phyloP scores from a whole-genome alignment of 805 yeast genomes.

The Yarrowia sp. region DNA sequence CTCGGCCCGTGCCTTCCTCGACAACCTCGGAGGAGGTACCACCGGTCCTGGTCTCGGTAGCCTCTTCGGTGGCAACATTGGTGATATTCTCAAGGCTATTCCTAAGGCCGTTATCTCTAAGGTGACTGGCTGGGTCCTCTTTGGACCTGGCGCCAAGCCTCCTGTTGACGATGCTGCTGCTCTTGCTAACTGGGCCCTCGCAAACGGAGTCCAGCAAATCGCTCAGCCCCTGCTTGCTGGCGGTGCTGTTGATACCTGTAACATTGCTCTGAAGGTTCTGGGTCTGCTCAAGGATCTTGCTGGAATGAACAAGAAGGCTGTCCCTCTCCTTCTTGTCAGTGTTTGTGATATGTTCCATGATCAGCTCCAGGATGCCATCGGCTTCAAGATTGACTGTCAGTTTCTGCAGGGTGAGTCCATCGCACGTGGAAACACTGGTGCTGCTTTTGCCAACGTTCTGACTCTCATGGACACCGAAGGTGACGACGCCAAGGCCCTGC shows the following conservation, averaged over 20 bases:
- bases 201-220: neutral
- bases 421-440: neutral
- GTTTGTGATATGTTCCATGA: neutral
- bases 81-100: neutral
- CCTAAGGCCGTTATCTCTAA: neutral
- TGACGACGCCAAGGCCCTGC: slow-evolving; percentile 56
- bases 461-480: slow-evolving; percentile 52
- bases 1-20: neutral
- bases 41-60: neutral
- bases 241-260: neutral
- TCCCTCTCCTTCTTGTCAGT: neutral
- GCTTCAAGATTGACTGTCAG: neutral
- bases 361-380: neutral
- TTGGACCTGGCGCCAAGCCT: neutral
- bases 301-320: neutral
- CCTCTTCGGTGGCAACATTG: neutral
- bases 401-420: neutral
- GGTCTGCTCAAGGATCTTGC: neutral
- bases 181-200: neutral
- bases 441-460: slow-evolving; percentile 49
- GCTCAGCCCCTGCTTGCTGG: too few relatives aligned
- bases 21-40: neutral
- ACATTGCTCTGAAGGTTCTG: neutral
- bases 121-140: neutral
- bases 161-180: neutral